These are phyloP conservation scores for Heracleum sosnowskyi DNA, from an alignment of 129 eudicot species.

Conservation along the genomic window DNA sequence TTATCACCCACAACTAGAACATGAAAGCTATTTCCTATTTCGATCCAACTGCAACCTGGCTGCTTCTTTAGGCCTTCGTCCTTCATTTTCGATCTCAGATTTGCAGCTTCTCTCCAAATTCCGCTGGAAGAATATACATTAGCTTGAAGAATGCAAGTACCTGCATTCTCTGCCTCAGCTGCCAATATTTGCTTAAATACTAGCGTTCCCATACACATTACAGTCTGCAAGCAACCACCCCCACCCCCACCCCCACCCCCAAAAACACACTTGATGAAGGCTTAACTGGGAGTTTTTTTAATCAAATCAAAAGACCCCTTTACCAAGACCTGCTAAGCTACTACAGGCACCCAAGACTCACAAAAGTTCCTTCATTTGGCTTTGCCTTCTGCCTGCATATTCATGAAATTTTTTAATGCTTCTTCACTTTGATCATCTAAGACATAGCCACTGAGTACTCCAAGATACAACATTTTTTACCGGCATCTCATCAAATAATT, in stretches of 20 bases:
- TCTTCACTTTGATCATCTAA: neutral
- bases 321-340: neutral
- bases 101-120: too few species aligned
- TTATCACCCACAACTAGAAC: slow-evolving; percentile 1
- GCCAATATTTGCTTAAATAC: too few species aligned
- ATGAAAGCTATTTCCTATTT: neutral
- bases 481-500: neutral
- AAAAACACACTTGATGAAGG: too few species aligned
- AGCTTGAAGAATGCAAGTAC: too few species aligned
- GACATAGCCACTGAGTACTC: neutral
- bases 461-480: neutral
- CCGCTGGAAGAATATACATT: too few species aligned
- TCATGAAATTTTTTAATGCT: neutral
- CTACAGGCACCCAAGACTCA: slow-evolving; percentile 1
- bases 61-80: neutral
- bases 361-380: neutral
- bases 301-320: neutral
- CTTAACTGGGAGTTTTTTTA: neutral
- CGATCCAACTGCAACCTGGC: slow-evolving; percentile 3
- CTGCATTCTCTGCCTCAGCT: too few species aligned
- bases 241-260: too few species aligned
- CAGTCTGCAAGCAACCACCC: too few species aligned
- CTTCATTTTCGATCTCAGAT: too few species aligned
- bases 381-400: neutral
- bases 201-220: too few species aligned